These are phyloP conservation scores for Paxillus ammoniavirescens DNA, from an alignment of 768 basidiomycete genomes.

Conservation along the genomic window DNA sequence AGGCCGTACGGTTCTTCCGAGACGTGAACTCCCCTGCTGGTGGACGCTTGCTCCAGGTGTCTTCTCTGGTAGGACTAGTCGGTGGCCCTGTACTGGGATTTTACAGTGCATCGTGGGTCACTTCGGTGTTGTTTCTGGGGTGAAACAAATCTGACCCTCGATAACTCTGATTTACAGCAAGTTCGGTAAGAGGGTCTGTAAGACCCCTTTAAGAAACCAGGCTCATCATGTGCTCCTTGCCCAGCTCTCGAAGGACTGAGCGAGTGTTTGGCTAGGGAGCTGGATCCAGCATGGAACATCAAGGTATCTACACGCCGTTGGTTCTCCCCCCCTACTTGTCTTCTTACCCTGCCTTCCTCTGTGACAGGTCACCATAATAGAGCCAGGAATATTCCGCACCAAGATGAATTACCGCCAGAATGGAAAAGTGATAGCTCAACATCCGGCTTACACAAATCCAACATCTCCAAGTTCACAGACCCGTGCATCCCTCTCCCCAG, in stretches of 20 bases:
- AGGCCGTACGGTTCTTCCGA: slow-evolving; percentile 35
- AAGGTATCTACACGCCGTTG: slow-evolving; percentile 1
- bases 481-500: not conserved
- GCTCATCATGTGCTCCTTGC: not conserved
- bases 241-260: slow-evolving; percentile 17
- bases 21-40: slow-evolving; percentile 38
- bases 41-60: slow-evolving; percentile 39
- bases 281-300: slow-evolving; percentile 19
- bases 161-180: slow-evolving; percentile 5
- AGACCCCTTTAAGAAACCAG: not conserved
- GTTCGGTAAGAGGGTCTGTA: slow-evolving; percentile 9
- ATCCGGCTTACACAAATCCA: not conserved
- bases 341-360: not conserved
- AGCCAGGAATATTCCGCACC: slow-evolving; percentile 15
- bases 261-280: slow-evolving; percentile 8
- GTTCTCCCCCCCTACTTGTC: not conserved
- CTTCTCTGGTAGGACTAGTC: slow-evolving; percentile 32
- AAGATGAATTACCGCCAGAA: slow-evolving; percentile 5
- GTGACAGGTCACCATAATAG: slow-evolving; percentile 16
- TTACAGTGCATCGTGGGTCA: slow-evolving; percentile 28
- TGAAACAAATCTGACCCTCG: not conserved
- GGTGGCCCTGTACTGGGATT: slow-evolving; percentile 13
- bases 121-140: not conserved
- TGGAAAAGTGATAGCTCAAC: not conserved
- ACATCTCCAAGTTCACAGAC: not conserved